Evolutionary conservation across 495 filamentous ascomycete genomes (phyloP).

Genomic region (Penicillium steckii): DNA sequence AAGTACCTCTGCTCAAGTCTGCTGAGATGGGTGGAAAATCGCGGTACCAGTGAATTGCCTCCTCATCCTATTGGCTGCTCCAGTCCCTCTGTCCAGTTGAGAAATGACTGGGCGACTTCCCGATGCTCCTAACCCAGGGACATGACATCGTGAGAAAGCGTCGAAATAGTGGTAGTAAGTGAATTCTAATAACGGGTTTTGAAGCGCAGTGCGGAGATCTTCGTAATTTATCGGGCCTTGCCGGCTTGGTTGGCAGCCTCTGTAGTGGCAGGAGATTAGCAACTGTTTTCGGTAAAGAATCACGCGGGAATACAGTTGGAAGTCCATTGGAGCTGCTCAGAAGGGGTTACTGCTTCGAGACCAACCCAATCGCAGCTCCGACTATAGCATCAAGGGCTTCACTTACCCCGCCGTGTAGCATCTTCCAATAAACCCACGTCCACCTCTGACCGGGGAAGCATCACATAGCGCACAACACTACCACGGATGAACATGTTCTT

Average conservation of each 20-base stretch:
- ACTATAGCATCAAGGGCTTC: constrained; percentile 1
- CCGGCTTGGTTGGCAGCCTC: constrained; percentile 54
- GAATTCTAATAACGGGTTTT: constrained; percentile 14
- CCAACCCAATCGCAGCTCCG: neutral
- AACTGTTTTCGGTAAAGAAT: neutral
- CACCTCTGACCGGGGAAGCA: constrained; percentile 82
- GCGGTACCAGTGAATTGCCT: neutral
- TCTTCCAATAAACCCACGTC: constrained; percentile 92
- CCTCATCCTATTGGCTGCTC: neutral
- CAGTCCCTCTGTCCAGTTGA: neutral
- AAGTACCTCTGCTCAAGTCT: neutral
- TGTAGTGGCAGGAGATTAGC: constrained; percentile 21
- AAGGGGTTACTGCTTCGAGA: neutral
- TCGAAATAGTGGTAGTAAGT: constrained; percentile 19
- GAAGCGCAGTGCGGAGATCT: constrained; percentile 9
- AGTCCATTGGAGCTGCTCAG: neutral
- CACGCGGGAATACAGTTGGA: neutral
- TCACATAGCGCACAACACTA: constrained; percentile 93
- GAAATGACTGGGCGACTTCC: neutral
- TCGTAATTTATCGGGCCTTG: constrained; percentile 40
- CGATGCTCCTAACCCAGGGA: constrained; percentile 4
- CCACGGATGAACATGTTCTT: constrained; percentile 98
- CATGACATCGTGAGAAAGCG: constrained; percentile 26
- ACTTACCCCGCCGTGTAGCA: constrained; percentile 87
- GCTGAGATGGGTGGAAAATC: neutral